Conservation (phyloP, 1,139 yeast genomes). For the Cylindricascospora bacillispora region DNA sequence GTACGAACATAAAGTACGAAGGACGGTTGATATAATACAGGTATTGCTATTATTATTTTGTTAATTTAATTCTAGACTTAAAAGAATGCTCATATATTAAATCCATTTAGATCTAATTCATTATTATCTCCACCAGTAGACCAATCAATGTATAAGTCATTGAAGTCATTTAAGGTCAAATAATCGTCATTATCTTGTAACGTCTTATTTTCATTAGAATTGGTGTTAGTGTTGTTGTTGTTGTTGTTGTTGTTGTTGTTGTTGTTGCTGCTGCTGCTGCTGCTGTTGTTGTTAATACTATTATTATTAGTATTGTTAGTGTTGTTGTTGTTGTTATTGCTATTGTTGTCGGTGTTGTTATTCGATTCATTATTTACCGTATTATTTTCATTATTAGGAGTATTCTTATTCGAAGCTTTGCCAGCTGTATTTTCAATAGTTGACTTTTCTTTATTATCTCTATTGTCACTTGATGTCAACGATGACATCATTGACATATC, state of each 20-base stretch:
- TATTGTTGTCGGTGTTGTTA: constrained; percentile 1
- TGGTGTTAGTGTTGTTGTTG: constrained; percentile 1
- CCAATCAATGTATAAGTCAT: constrained; percentile 27
- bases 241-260: constrained; percentile 4
- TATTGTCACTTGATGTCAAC: constrained; percentile 5
- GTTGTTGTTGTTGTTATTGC: constrained; percentile 3
- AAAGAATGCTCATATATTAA: constrained; percentile 22
- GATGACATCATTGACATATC: constrained; percentile 24
- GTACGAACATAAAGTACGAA: too few relatives aligned
- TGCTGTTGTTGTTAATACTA: constrained; percentile 3
- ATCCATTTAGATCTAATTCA: constrained; percentile 22
- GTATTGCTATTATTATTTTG: too few relatives aligned
- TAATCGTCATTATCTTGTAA: constrained; percentile 16
- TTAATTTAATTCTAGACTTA: too few relatives aligned
- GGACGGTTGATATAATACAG: too few relatives aligned
- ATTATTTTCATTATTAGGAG: constrained; percentile 1
- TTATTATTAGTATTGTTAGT: too few relatives aligned
- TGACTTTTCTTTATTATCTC: background rate
- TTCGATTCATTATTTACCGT: constrained; percentile 3
- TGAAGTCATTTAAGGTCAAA: constrained; percentile 25
- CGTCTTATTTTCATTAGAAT: background rate
- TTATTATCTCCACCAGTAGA: constrained; percentile 20
- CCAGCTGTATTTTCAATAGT: constrained; percentile 3
- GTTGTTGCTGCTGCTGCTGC: constrained; percentile 3
- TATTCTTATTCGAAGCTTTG: constrained; percentile 3